phyloP scores from a whole-genome alignment of 805 yeast genomes.

The Grigorovia humatica region DNA sequence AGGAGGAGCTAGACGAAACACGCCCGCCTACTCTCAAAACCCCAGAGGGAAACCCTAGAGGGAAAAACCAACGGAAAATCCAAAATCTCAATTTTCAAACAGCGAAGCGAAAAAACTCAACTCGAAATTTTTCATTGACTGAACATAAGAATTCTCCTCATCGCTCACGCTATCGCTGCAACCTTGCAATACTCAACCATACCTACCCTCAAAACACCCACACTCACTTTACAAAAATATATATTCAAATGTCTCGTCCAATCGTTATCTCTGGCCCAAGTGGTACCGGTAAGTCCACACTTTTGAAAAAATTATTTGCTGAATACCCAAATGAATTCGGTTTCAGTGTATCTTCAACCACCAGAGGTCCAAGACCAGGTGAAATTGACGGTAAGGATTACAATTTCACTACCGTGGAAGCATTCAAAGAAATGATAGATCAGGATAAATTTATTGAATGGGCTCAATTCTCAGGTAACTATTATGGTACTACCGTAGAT shows the following conservation, averaged over 20 bases:
- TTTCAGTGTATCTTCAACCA: constrained; percentile 81
- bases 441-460: constrained; percentile 81
- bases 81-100: not conserved
- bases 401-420: constrained; percentile 72
- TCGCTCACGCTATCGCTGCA: not conserved
- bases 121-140: not conserved
- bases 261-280: constrained; percentile 96
- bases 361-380: constrained; percentile 85
- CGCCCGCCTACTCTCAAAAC: no score
- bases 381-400: constrained; percentile 85
- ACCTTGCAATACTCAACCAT: not conserved
- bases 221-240: no score
- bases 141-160: no score
- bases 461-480: constrained; percentile 97
- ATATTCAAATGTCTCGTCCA: constrained; percentile 45
- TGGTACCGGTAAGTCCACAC: constrained; percentile 90
- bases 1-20: no score
- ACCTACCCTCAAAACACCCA: no score
- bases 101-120: not conserved
- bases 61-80: not conserved
- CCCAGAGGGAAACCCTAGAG: no score
- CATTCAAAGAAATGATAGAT: constrained; percentile 66
- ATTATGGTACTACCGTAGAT: constrained; percentile 86
- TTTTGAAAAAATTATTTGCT: constrained; percentile 77
- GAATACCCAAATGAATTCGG: constrained; percentile 89